These are phyloP conservation scores for Ceratocystis papillata DNA, from an alignment of 2,329 filamentous ascomycete species.

Conservation along the genomic window DNA sequence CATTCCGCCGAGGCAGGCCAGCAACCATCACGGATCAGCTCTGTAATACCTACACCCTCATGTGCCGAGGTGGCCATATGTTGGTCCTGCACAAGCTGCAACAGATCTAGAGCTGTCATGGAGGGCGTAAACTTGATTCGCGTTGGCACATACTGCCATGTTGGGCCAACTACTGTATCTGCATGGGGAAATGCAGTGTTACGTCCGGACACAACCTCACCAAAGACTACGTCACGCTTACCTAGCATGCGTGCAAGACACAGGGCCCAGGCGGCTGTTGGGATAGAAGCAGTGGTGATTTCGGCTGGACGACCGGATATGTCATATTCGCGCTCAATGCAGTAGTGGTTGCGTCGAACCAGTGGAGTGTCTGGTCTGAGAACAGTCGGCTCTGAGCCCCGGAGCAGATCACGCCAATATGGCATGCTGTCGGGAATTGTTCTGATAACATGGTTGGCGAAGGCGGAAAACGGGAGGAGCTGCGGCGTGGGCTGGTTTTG, in stretches of 20 bases:
- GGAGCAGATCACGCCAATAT: slow-evolving; percentile 52
- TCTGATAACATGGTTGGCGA: slow-evolving; percentile 37
- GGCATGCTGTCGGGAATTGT: slow-evolving; percentile 41
- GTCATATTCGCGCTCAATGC: slow-evolving; percentile 36
- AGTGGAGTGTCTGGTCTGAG: slow-evolving; percentile 35
- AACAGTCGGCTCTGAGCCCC: slow-evolving; percentile 40
- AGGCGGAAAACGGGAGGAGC: slow-evolving; percentile 38
- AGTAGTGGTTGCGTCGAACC: slow-evolving; percentile 33
- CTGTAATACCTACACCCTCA: slow-evolving; percentile 44
- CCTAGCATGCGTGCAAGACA: slow-evolving; percentile 46
- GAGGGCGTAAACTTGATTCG: slow-evolving; percentile 46
- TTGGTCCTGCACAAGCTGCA: slow-evolving; percentile 45
- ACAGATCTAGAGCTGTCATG: slow-evolving; percentile 41
- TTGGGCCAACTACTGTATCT: slow-evolving; percentile 51
- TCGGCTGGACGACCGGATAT: slow-evolving; percentile 41
- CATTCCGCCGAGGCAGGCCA: slow-evolving; percentile 36
- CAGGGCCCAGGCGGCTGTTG: slow-evolving; percentile 57
- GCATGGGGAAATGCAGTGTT: slow-evolving; percentile 43
- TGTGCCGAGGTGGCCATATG: slow-evolving; percentile 46
- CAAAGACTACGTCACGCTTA: slow-evolving; percentile 50
- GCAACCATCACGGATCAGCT: slow-evolving; percentile 42
- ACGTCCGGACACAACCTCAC: slow-evolving; percentile 54
- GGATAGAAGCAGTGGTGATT: slow-evolving; percentile 52
- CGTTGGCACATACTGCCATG: slow-evolving; percentile 57
- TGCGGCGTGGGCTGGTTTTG: slow-evolving; percentile 23